A percentile compares a stretch with the other conserved stretches of the same genome.
Evolutionary conservation across 2,329 filamentous ascomycete genomes (phyloP).

Genomic region (Alternaria triticina): DNA sequence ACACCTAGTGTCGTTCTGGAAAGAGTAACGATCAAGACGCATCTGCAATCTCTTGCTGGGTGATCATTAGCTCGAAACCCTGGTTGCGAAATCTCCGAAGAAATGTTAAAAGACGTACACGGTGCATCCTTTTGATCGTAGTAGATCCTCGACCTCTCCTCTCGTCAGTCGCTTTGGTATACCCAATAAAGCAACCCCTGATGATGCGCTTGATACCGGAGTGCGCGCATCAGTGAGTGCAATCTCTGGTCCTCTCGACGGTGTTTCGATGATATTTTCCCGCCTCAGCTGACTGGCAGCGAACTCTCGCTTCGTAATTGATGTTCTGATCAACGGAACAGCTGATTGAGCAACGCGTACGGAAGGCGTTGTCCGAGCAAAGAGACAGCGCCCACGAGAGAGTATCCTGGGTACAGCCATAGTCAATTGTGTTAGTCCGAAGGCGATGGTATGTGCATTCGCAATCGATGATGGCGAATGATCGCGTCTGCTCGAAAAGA

Average conservation of each 20-base stretch:
- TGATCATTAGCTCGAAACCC: background rate
- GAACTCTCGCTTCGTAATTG: conserved; percentile 18
- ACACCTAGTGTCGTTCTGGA: conserved; percentile 14
- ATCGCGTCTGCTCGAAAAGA: background rate
- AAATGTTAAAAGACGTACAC: conserved; percentile 20
- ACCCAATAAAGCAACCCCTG: conserved; percentile 16
- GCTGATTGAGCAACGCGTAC: conserved; percentile 15
- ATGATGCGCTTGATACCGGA: background rate
- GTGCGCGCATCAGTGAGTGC: conserved; percentile 3
- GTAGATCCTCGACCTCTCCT: conserved; percentile 17
- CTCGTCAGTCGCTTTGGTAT: conserved; percentile 14
- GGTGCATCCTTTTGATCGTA: conserved; percentile 20
- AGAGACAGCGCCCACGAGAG: conserved; percentile 13
- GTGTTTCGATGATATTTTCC: conserved; percentile 10
- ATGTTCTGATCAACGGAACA: conserved; percentile 12
- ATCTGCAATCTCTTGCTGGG: conserved; percentile 24
- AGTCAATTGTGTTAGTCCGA: background rate
- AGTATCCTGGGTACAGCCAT: conserved; percentile 26
- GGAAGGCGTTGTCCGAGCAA: conserved; percentile 16
- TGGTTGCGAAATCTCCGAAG: background rate
- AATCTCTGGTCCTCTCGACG: conserved; percentile 10
- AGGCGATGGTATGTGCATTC: background rate
- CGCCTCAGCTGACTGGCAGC: conserved; percentile 10
- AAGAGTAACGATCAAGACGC: conserved; percentile 29
- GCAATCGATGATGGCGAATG: background rate